Conservation (phyloP, 2,329 filamentous ascomycete species). For the Colletotrichum sp. region DNA sequence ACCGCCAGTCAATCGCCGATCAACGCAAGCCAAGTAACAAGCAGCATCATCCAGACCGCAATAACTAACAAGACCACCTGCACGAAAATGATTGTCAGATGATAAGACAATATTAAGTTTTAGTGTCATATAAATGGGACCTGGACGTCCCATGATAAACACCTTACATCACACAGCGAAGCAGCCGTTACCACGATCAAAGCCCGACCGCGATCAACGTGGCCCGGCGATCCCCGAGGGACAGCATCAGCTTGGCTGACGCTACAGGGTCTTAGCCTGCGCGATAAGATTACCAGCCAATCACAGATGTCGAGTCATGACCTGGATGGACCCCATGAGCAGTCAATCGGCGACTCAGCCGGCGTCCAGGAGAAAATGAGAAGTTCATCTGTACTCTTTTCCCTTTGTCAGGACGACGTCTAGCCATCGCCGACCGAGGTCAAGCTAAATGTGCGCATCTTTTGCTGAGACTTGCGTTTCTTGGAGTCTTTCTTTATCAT, state of each 20-base stretch:
- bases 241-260: not conserved
- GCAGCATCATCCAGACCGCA: not conserved
- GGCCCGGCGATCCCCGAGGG: not conserved
- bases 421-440: not conserved
- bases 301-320: not conserved
- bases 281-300: not conserved
- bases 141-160: not conserved
- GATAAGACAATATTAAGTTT: not conserved
- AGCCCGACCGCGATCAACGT: not conserved
- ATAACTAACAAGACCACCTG: not conserved
- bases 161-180: not conserved
- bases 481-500: not conserved
- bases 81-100: not conserved
- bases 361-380: not conserved
- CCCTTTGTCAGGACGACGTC: not conserved
- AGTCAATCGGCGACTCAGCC: not conserved
- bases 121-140: not conserved
- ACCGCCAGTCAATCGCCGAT: not conserved
- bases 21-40: not conserved
- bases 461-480: not conserved
- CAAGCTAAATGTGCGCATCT: not conserved
- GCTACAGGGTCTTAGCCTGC: not conserved
- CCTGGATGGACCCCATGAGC: not conserved
- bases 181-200: not conserved
- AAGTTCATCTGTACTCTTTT: not conserved